A percentile compares a stretch with the other conserved stretches of the same genome.
These are phyloP conservation scores for Aspergillus fumigatiaffinis DNA, from an alignment of 2,329 filamentous ascomycete genomes.

Conservation along the genomic window DNA sequence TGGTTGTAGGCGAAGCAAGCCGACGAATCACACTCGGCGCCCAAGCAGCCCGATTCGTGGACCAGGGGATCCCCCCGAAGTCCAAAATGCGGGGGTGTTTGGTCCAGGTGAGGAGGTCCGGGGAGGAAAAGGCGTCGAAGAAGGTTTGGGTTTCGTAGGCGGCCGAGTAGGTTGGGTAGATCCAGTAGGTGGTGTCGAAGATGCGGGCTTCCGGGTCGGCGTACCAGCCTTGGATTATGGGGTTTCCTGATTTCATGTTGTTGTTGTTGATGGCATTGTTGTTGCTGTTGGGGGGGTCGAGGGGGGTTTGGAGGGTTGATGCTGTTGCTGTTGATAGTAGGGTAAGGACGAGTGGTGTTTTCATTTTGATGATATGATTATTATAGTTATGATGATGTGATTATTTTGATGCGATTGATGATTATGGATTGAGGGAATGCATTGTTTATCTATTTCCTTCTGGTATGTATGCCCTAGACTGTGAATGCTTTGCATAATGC, in stretches of 20 bases:
- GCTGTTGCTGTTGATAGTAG: neutral
- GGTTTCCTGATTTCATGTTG: conserved; percentile 32
- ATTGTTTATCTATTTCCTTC: neutral
- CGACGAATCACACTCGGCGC: conserved; percentile 44
- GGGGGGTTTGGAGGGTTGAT: neutral
- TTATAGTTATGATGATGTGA: neutral
- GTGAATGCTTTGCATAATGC: no score
- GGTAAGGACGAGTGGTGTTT: neutral
- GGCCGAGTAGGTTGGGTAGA: conserved; percentile 47
- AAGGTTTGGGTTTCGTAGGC: conserved; percentile 47
- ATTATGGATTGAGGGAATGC: no score
- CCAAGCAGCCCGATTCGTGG: conserved; percentile 44
- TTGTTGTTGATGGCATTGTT: neutral
- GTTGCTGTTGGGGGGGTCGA: neutral
- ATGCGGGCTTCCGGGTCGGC: conserved; percentile 49
- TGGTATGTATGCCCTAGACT: neutral
- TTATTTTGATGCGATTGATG: no score
- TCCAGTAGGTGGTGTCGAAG: conserved; percentile 46
- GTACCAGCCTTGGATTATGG: conserved; percentile 49
- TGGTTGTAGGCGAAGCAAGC: neutral
- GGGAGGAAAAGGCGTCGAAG: conserved; percentile 50
- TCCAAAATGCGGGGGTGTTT: conserved; percentile 46
- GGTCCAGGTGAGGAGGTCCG: conserved; percentile 48
- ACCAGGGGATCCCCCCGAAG: conserved; percentile 41
- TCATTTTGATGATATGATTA: neutral